Conservation (phyloP, 2,329 filamentous ascomycete genomes). For the Trichoderma gracile region DNA sequence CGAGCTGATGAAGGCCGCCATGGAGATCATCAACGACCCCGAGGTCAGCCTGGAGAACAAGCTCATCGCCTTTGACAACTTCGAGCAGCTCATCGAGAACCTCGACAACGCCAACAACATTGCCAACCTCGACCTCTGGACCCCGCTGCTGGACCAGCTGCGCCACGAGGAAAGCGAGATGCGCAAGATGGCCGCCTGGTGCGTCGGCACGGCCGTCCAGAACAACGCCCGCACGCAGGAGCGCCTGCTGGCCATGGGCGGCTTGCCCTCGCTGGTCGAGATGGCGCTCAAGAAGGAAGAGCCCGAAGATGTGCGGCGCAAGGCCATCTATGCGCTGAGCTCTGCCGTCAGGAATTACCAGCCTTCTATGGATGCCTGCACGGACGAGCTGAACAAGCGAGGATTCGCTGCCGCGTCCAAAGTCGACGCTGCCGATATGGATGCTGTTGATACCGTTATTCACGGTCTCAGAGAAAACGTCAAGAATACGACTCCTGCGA, state of each 20-base stretch:
- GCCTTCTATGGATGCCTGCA: slow-evolving; percentile 71
- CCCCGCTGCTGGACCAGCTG: slow-evolving; percentile 71
- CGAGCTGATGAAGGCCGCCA: slow-evolving; percentile 84
- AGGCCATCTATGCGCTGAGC: slow-evolving; percentile 87
- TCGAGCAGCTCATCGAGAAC: slow-evolving; percentile 87
- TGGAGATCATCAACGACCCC: slow-evolving; percentile 69
- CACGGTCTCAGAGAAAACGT: slow-evolving; percentile 61
- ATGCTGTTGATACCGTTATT: slow-evolving; percentile 75
- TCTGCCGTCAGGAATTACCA: slow-evolving; percentile 87
- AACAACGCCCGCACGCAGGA: slow-evolving; percentile 90
- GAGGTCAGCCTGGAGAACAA: slow-evolving; percentile 72
- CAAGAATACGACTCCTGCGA: slow-evolving; percentile 37
- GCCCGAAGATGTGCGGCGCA: slow-evolving; percentile 69
- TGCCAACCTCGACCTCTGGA: slow-evolving; percentile 75
- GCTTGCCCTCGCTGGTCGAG: slow-evolving; percentile 67
- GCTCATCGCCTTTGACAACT: slow-evolving; percentile 86
- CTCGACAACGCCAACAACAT: slow-evolving; percentile 98
- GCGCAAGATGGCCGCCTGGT: slow-evolving; percentile 88
- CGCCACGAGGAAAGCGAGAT: slow-evolving; percentile 69
- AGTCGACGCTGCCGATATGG: slow-evolving; percentile 86
- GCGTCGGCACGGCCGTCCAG: slow-evolving; percentile 89
- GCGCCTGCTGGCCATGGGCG: slow-evolving; percentile 62
- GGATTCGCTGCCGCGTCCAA: slow-evolving; percentile 57
- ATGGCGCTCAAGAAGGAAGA: slow-evolving; percentile 63
- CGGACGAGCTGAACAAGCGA: slow-evolving; percentile 59